A percentile compares a stretch with the other conserved stretches of the same genome.
Evolutionary conservation across 2,329 filamentous ascomycete species (phyloP).

Genomic region (Sordariomycetes sp.): DNA sequence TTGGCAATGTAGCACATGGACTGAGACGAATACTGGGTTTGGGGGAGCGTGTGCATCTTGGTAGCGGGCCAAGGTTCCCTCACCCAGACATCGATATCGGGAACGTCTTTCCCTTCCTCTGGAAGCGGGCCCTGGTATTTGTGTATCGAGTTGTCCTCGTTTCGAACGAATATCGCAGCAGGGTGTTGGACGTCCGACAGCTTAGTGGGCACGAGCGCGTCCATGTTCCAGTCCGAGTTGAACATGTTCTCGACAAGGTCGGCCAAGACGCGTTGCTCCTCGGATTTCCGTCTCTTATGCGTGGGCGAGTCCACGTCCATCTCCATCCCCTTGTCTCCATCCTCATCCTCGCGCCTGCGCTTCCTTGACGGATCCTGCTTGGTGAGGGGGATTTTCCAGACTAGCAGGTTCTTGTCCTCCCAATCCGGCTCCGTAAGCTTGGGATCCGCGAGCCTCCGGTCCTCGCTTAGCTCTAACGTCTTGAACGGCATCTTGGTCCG

Average conservation of each 20-base stretch:
- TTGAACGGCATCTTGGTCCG: slow-evolving; percentile 69
- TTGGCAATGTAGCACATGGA: slow-evolving; percentile 83
- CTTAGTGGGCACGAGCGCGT: slow-evolving; percentile 55
- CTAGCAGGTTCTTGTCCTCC: slow-evolving; percentile 64
- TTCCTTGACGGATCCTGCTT: slow-evolving; percentile 15
- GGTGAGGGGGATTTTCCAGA: slow-evolving; percentile 69
- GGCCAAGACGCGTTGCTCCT: slow-evolving; percentile 10
- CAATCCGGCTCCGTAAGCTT: slow-evolving; percentile 48
- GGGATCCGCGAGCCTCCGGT: slow-evolving; percentile 21
- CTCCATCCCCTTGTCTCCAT: background rate
- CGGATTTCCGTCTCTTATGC: slow-evolving; percentile 4
- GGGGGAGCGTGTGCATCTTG: slow-evolving; percentile 52
- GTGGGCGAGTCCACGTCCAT: background rate
- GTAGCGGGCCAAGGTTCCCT: slow-evolving; percentile 72
- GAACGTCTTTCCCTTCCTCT: slow-evolving; percentile 26
- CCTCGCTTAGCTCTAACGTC: slow-evolving; percentile 53
- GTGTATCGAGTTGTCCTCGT: slow-evolving; percentile 53
- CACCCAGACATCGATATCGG: slow-evolving; percentile 61
- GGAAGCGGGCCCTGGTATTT: slow-evolving; percentile 60
- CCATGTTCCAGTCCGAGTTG: slow-evolving; percentile 48
- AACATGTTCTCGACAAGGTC: slow-evolving; percentile 19
- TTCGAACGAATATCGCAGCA: slow-evolving; percentile 58
- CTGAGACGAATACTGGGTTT: slow-evolving; percentile 51
- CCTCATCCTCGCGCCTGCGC: slow-evolving; percentile 5
- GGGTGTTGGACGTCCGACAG: slow-evolving; percentile 58